Conservation (phyloP, 2,329 filamentous ascomycete genomes). For the Zymoseptoria ardabiliae region DNA sequence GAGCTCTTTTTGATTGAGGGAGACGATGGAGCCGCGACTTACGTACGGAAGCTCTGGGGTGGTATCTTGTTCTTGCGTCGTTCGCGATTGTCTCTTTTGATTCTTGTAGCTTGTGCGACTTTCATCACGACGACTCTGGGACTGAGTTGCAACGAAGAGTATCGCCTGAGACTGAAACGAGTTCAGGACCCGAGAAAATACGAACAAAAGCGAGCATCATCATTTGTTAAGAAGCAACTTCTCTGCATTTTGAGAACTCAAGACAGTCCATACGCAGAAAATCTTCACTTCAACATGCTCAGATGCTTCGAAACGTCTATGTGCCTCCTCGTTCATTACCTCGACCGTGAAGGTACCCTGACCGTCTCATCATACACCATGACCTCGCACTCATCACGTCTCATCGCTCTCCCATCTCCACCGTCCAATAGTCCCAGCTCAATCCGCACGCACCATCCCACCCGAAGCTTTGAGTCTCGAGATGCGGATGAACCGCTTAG, state of each 20-base stretch:
- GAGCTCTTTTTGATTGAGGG: background rate
- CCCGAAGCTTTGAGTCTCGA: constrained; percentile 7
- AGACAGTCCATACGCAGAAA: background rate
- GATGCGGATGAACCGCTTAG: constrained; percentile 13
- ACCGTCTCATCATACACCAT: background rate
- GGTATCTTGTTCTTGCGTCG: background rate
- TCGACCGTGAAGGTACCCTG: background rate
- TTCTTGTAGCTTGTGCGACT: too few relatives aligned
- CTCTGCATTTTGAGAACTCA: background rate
- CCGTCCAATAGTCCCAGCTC: background rate
- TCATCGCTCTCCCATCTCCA: background rate
- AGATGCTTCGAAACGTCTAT: background rate
- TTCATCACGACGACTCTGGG: background rate
- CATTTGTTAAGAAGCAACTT: background rate
- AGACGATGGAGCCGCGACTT: background rate
- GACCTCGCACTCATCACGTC: background rate
- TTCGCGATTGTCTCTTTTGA: background rate
- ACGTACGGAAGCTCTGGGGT: too few relatives aligned
- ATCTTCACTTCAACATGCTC: background rate
- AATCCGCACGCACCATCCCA: background rate
- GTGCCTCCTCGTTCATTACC: background rate
- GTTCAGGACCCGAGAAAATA: background rate
- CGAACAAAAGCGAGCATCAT: background rate
- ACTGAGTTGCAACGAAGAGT: background rate
- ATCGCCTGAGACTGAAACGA: background rate